Conservation (phyloP, 1,284 basidiomycete genomes). For the Microbotryomycetes sp. region DNA sequence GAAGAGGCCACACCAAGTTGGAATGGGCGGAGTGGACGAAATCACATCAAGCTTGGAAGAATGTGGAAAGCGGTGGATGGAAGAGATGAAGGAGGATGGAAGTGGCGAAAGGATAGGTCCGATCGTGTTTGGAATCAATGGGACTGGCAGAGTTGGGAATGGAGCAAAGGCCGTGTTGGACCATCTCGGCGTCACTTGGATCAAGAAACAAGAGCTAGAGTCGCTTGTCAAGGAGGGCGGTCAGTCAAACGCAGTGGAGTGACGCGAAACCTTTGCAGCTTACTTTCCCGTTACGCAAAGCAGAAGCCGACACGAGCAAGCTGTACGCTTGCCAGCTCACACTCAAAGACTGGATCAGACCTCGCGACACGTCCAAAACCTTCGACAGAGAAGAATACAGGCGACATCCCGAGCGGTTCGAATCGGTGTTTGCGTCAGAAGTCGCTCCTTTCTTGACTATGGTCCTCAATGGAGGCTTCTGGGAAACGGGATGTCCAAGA, state of each 20-base stretch:
- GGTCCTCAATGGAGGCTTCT: constrained; percentile 76
- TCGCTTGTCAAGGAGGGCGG: constrained; percentile 50
- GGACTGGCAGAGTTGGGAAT: constrained; percentile 69
- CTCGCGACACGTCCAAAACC: constrained; percentile 47
- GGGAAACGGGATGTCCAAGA: constrained; percentile 66
- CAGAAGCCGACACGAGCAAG: constrained; percentile 56
- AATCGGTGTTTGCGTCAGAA: constrained; percentile 45
- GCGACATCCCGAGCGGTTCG: constrained; percentile 55
- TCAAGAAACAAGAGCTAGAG: constrained; percentile 55
- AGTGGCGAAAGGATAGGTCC: constrained; percentile 47
- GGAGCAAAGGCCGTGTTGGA: constrained; percentile 64
- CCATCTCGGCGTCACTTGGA: constrained; percentile 59
- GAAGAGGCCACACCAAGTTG: constrained; percentile 9
- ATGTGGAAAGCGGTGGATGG: constrained; percentile 53
- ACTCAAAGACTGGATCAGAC: constrained; percentile 60
- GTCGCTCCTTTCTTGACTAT: constrained; percentile 78
- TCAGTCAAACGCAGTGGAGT: constrained; percentile 40
- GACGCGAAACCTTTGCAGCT: no score
- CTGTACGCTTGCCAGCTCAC: constrained; percentile 70
- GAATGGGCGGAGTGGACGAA: not conserved
- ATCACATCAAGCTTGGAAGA: not conserved
- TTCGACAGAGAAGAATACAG: constrained; percentile 69
- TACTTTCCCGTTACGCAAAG: no score
- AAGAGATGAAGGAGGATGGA: constrained; percentile 51
- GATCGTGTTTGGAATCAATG: constrained; percentile 70